A percentile compares a stretch with the other conserved stretches of the same genome.
Conservation (phyloP, 257 asterid genomes). For the Handroanthus guayacan region DNA sequence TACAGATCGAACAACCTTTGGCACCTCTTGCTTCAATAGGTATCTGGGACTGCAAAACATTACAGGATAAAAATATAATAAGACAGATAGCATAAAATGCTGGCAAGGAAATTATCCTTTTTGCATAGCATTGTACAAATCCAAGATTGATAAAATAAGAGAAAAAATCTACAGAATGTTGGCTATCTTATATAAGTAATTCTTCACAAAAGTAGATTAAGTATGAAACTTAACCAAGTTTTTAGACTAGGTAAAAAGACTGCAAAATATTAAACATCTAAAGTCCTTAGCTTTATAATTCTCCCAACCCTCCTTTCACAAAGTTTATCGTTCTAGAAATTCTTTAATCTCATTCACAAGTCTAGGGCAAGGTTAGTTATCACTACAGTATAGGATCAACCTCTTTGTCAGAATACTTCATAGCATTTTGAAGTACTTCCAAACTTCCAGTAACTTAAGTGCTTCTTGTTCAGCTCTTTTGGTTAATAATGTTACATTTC, state of each 20-base stretch:
- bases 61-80: conserved; percentile 25
- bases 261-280: conserved; percentile 21
- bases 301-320: neutral
- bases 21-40: conserved; percentile 95
- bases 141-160: conserved; percentile 28
- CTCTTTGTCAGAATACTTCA: neutral
- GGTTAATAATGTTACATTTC: conserved; percentile 16
- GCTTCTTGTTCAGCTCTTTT: conserved; percentile 7
- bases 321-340: neutral
- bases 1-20: conserved; percentile 91
- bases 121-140: conserved; percentile 5
- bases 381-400: neutral
- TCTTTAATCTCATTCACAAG: neutral
- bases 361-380: neutral
- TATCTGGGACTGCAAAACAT: conserved; percentile 81
- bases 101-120: conserved; percentile 29
- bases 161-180: neutral
- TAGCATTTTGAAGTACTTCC: neutral
- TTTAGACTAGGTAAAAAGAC: neutral
- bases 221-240: neutral
- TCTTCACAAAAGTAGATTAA: neutral
- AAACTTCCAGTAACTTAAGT: neutral
- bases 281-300: neutral
- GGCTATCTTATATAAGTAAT: neutral
- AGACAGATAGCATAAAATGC: conserved; percentile 14